Evolutionary conservation across 2,329 filamentous ascomycete species (phyloP).

Genomic region (Tolypocladium ophioglossoides): DNA sequence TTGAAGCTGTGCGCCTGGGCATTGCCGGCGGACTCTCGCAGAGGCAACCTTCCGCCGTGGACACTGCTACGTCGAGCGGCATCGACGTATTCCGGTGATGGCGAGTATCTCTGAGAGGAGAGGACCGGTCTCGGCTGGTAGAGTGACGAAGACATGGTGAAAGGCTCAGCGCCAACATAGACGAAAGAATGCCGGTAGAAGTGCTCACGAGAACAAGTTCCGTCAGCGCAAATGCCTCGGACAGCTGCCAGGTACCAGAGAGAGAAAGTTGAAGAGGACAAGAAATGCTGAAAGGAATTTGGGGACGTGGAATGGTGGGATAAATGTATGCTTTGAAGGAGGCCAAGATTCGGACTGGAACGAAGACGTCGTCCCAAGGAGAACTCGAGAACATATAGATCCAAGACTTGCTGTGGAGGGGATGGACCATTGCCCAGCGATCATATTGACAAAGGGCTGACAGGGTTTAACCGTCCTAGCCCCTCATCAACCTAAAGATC

Average conservation of each 20-base stretch:
- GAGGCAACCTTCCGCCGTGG: constrained; percentile 30
- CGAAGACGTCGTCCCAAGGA: constrained; percentile 19
- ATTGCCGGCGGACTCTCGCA: constrained; percentile 43
- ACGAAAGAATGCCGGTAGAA: constrained; percentile 21
- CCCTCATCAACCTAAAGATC: constrained; percentile 17
- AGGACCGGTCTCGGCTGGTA: constrained; percentile 35
- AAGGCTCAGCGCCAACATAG: constrained; percentile 9
- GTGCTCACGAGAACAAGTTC: constrained; percentile 16
- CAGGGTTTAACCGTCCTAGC: constrained; percentile 14
- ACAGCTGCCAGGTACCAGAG: constrained; percentile 18
- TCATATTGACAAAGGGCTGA: constrained; percentile 22
- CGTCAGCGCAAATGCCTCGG: constrained; percentile 15
- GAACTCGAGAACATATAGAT: constrained; percentile 24
- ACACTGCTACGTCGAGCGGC: constrained; percentile 26
- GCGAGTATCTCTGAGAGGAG: constrained; percentile 40
- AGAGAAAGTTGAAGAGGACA: constrained; percentile 23
- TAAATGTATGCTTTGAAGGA: constrained; percentile 27
- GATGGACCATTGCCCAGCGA: constrained; percentile 16
- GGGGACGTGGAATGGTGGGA: constrained; percentile 30
- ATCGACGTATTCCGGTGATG: constrained; percentile 35
- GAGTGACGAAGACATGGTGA: constrained; percentile 24
- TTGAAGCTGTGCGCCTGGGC: constrained; percentile 33
- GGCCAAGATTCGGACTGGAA: constrained; percentile 26
- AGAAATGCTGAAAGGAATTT: constrained; percentile 35
- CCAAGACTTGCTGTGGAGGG: constrained; percentile 23